Base-by-base conservation (phyloP, 2,329 filamentous ascomycete species). In the Stagonosporopsis chrysanthemi region DNA sequence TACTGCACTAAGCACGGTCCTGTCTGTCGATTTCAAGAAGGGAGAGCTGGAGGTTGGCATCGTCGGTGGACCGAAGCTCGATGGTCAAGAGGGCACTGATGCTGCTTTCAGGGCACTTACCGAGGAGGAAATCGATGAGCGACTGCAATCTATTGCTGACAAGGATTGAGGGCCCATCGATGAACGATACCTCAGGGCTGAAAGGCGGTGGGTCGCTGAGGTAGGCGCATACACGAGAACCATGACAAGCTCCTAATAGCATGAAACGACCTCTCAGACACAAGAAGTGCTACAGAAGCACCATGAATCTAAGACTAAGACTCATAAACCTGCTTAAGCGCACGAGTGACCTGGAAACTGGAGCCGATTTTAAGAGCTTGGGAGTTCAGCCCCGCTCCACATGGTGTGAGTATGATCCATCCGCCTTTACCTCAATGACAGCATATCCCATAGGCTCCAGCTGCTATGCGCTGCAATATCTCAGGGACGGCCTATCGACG, bases 21-120 rank as follows among this genome's bases (percentile, higher is more conserved):
- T 99, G 64, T 97, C 94, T 80, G 96, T 98, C 78, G 95, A 99
- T 78, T 99, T 99, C 84, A 99, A 99, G 87, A 98, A 98, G 85
- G 90, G 90, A 70, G 95, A 99, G 83, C 89, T 99, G 77, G 95
- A 99, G 82, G 91, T 99, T 79, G 95, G 95, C 63, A 93, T 99
- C 74, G 95, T 97, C 52, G 95, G 95, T 66, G 94, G 92, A 28
- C 93, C 94, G 56, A 86, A 87, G 71, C 80, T 83, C 57, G 91
- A 96, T 74, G 94, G 93, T 66, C 85, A 90, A 80, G 90, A 96
- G 77, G 92, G 91, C 64, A 90, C 89, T 62, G 86, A 91, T 71
- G 79, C 89, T 46, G 83, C 83, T 61, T 99, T 99, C 84, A 88
- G 93, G 77, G 90, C 88, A 68, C 84, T 99, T 78, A 96, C 91